Evolutionary conservation across 2,329 filamentous ascomycete species (phyloP).

Genomic region (Trichophaea hybrida): DNA sequence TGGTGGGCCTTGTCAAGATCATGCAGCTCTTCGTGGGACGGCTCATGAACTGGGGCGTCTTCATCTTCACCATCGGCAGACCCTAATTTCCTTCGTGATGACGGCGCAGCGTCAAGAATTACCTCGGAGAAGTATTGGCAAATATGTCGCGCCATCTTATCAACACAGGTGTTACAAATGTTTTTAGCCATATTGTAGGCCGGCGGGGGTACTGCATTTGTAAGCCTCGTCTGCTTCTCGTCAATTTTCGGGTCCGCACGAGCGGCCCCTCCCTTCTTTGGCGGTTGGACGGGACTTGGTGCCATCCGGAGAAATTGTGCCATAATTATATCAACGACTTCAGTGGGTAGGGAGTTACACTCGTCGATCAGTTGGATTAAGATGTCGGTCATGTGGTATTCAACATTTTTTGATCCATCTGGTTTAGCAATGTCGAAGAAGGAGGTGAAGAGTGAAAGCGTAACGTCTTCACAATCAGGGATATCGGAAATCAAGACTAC

Average conservation of each 20-base stretch:
- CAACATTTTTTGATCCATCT: slow-evolving; percentile 79
- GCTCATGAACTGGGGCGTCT: slow-evolving; percentile 34
- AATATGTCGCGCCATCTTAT: slow-evolving; percentile 89
- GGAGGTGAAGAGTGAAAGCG: slow-evolving; percentile 66
- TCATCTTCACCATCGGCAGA: slow-evolving; percentile 30
- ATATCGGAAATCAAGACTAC: slow-evolving; percentile 83
- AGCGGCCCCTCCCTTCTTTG: slow-evolving; percentile 38
- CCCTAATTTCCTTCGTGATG: slow-evolving; percentile 14
- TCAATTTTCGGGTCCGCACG: slow-evolving; percentile 41
- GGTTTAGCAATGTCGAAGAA: slow-evolving; percentile 87
- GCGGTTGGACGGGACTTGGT: slow-evolving; percentile 39
- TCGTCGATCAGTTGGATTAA: slow-evolving; percentile 80
- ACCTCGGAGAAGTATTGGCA: slow-evolving; percentile 96
- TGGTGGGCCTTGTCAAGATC: slow-evolving; percentile 82
- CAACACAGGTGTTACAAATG: slow-evolving; percentile 73
- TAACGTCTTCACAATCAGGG: slow-evolving; percentile 62
- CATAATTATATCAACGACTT: slow-evolving; percentile 83
- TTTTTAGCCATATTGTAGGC: slow-evolving; percentile 95
- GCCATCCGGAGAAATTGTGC: slow-evolving; percentile 89
- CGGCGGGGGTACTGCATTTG: slow-evolving; percentile 75
- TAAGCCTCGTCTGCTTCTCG: slow-evolving; percentile 64
- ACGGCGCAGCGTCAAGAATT: slow-evolving; percentile 67
- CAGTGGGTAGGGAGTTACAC: slow-evolving; percentile 56
- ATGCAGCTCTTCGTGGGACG: slow-evolving; percentile 68
- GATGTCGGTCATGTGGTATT: slow-evolving; percentile 79